Conservation (phyloP, 2,329 filamentous ascomycete genomes). For the Hymenoscyphus occultus region DNA sequence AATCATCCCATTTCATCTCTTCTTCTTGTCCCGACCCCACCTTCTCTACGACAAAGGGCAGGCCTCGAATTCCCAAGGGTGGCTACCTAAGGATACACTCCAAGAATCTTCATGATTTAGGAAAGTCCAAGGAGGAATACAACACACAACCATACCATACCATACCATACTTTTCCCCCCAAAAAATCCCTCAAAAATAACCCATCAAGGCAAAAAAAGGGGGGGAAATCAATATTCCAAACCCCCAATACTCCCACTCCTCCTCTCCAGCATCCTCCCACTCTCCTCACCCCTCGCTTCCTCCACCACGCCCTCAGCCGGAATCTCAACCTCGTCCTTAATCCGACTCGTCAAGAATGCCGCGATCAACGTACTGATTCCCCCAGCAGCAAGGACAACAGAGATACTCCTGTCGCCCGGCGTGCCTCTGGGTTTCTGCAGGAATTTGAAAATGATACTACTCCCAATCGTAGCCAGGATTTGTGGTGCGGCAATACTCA, state of each 20-base stretch:
- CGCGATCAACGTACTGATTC: conserved; percentile 72
- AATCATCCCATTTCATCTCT: too few relatives aligned
- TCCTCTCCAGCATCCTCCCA: conserved; percentile 15
- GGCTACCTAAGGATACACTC: too few relatives aligned
- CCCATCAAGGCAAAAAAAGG: too few relatives aligned
- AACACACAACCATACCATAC: too few relatives aligned
- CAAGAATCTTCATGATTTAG: too few relatives aligned
- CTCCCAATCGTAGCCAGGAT: conserved; percentile 85
- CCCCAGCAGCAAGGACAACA: conserved; percentile 82
- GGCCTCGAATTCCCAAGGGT: too few relatives aligned
- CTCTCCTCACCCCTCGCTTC: conserved; percentile 9
- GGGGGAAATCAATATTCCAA: conserved; percentile 21
- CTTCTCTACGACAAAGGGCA: too few relatives aligned
- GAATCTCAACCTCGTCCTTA: conserved; percentile 33
- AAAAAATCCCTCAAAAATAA: not conserved
- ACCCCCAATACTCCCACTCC: conserved; percentile 20
- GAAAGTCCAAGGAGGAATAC: too few relatives aligned
- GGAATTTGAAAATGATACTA: conserved; percentile 76
- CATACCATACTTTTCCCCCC: not conserved
- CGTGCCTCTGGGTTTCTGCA: conserved; percentile 82
- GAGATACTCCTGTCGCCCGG: conserved; percentile 85
- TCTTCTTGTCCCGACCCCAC: too few relatives aligned
- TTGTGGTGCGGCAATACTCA: conserved; percentile 87
- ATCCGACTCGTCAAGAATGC: conserved; percentile 55
- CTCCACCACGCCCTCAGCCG: conserved; percentile 20